These are phyloP conservation scores for Selaginella tamariscina DNA, from an alignment of 75 land plant species.

Conservation along the genomic window DNA sequence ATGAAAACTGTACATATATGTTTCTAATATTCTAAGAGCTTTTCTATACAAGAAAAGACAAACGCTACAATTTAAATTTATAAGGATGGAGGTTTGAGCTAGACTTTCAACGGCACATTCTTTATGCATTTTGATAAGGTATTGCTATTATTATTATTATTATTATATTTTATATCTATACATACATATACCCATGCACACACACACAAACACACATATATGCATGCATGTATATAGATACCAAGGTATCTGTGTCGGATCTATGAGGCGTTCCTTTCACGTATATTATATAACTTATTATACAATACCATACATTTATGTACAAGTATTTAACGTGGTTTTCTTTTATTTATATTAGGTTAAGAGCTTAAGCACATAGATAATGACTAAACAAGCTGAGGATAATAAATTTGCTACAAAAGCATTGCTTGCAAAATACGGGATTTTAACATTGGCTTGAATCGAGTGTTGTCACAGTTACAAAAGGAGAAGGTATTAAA, in stretches of 20 bases:
- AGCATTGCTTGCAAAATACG: constrained; percentile 43
- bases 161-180: background rate
- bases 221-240: no score
- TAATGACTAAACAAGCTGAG: constrained; percentile 66
- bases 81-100: constrained; percentile 63
- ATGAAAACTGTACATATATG: background rate
- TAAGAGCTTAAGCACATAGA: constrained; percentile 55
- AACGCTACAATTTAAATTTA: constrained; percentile 81
- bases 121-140: constrained; percentile 66
- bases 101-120: constrained; percentile 55
- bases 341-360: constrained; percentile 29
- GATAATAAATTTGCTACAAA: constrained; percentile 65
- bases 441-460: constrained; percentile 39
- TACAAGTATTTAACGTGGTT: no score
- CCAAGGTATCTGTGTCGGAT: no score
- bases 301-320: no score
- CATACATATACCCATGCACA: no score
- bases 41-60: constrained; percentile 61
- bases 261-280: no score
- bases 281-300: no score
- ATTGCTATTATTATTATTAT: background rate
- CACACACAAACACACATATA: no score
- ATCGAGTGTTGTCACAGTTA: constrained; percentile 37
- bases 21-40: background rate
- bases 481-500: constrained; percentile 39